Base-by-base conservation (phyloP, 2,329 filamentous ascomycete species). In the Sporothrix inflata region DNA sequence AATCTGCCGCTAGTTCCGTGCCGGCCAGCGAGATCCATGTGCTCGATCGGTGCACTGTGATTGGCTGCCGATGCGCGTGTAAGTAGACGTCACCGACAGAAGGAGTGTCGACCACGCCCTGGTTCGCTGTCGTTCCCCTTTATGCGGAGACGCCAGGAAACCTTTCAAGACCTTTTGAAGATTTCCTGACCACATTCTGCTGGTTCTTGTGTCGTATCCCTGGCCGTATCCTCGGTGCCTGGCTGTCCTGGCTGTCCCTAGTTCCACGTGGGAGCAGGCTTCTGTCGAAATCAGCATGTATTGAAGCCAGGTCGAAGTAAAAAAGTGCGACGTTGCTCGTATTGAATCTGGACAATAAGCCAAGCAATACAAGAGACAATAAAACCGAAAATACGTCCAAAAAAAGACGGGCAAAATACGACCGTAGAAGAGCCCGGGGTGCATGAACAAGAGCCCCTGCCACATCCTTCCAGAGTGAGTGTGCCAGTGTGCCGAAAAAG, bases 1-100 rank as follows among this genome's bases (percentile, higher is more conserved):
- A 27, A 63, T 21, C 57, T 40, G 40, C 61, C 61, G 40, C 61
- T 3, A 65, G 61, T 65, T 65, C 61, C 61, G 40, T 30, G n/a
- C 61, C n/a, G 14, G 21, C 57, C 3, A 12, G 61, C 40, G 3
- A 27, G 21, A 65, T 65, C 61, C 61, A 65, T 65, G 61, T 65
- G 61, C 61, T 27, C 40, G 61, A 65, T 65, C 40, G 21, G 21
- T 27, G 40, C 40, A 40, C 61, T 65, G 40, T 45, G 61, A 65
- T 65, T 65, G 61, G 61, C 61, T 30, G 21, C 1, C 1, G 19
- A 30, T 47, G 61, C 40, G 61, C 61, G 38, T 65, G 61, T 45
- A 65, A 47, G 38, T 47, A 27, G 9, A 47, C 42, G 61, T 47
- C 40, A n/a, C 61, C 38, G 21, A 42, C 55, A 19, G 49, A 30